These are phyloP conservation scores for Yamadazyma mexicana DNA, from an alignment of 1,139 yeast species.

Conservation along the genomic window DNA sequence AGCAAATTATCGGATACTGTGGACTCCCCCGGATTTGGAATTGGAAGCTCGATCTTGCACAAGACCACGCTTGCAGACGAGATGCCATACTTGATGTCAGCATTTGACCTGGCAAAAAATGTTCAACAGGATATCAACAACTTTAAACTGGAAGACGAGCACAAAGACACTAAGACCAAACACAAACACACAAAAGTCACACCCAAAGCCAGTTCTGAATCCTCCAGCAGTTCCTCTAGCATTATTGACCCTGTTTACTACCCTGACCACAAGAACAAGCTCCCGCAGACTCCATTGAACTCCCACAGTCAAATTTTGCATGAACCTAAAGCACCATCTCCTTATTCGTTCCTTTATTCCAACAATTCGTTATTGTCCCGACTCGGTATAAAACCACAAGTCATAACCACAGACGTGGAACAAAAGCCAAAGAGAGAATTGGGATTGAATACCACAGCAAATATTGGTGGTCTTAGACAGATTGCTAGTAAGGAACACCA, in stretches of 20 bases:
- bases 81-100: conserved; percentile 56
- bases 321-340: conserved; percentile 23
- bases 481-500: conserved; percentile 1
- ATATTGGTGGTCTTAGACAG: conserved; percentile 8
- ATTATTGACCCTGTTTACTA: conserved; percentile 11
- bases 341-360: conserved; percentile 34
- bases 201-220: neutral
- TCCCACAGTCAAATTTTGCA: conserved; percentile 33
- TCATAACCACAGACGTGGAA: conserved; percentile 26
- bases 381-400: conserved; percentile 47
- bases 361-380: conserved; percentile 39
- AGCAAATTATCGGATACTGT: conserved; percentile 17
- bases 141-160: conserved; percentile 26
- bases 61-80: conserved; percentile 54
- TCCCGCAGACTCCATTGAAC: conserved; percentile 37
- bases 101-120: conserved; percentile 55
- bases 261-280: conserved; percentile 25
- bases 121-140: conserved; percentile 51
- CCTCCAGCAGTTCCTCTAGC: too few relatives aligned
- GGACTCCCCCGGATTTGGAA: conserved; percentile 28
- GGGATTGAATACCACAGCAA: conserved; percentile 12
- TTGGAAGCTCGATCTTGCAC: conserved; percentile 31
- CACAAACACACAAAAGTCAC: neutral
- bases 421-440: conserved; percentile 12
- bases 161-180: conserved; percentile 3